Conservation (phyloP, 768 basidiomycete species). For the Russula earlei region DNA sequence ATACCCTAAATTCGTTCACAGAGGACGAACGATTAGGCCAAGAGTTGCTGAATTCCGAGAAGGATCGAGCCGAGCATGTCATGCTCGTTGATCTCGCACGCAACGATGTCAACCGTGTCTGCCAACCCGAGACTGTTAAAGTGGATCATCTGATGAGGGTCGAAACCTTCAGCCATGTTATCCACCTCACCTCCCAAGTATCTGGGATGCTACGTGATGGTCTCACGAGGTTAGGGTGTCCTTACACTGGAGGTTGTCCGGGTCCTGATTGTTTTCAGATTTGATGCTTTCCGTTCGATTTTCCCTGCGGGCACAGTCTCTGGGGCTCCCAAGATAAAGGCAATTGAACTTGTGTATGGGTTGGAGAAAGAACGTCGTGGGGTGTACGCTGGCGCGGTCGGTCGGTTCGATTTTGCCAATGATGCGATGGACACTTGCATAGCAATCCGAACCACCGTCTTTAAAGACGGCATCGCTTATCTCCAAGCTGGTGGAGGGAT, state of each 20-base stretch:
- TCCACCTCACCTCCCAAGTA: conserved; percentile 93
- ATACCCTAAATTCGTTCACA: conserved; percentile 27
- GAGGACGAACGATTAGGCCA: conserved; percentile 81
- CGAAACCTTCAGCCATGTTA: conserved; percentile 97
- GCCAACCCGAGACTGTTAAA: conserved; percentile 89
- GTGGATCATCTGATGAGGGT: conserved; percentile 91
- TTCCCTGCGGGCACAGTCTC: conserved; percentile 99
- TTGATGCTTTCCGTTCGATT: conserved; percentile 97
- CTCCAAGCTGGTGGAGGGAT: conserved; percentile 96
- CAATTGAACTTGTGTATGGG: conserved; percentile 83
- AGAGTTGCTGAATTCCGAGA: conserved; percentile 72
- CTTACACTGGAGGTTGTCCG: not conserved
- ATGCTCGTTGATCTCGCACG: conserved; percentile 98
- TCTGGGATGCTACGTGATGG: conserved; percentile 78
- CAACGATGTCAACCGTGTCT: conserved; percentile 97
- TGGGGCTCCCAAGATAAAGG: conserved; percentile 97
- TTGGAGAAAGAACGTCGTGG: conserved; percentile 86
- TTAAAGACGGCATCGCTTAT: conserved; percentile 87
- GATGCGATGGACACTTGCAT: conserved; percentile 99
- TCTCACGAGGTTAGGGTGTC: conserved; percentile 57
- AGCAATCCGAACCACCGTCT: conserved; percentile 95
- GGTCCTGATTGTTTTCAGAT: conserved; percentile 38
- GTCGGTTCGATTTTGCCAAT: conserved; percentile 91
- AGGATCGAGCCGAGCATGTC: conserved; percentile 96
- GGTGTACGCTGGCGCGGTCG: conserved; percentile 94